Evolutionary conservation across 495 filamentous ascomycete species (phyloP), one percentile per base, ranked within the genome.

Genomic region (Pseudomonodictys pantanalensis): DNA sequence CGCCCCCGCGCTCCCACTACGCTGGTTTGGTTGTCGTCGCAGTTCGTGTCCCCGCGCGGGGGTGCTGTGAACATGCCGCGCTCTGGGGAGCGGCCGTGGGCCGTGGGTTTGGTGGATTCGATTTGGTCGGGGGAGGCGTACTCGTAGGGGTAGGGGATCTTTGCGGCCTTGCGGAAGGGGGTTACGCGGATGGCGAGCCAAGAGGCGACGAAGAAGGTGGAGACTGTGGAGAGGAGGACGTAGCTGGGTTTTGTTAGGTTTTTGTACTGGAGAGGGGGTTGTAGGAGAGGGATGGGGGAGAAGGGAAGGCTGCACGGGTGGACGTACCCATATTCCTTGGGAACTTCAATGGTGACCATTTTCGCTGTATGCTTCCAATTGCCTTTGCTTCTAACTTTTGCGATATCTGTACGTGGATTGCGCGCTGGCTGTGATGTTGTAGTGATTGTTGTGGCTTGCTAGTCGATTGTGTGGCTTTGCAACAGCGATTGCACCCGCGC

Each of bases 1-100:
- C n/a, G n/a, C n/a, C n/a, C n/a, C n/a, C n/a, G n/a, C 78, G 81
- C 47, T 81, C 80, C 51, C 79, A 76, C 52, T 77, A 73, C 75
- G 44, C 76, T 62, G 30, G 80, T 77, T 70, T 72, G 64, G 71
- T 76, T 72, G 64, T 77, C 75, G 48, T 72, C 52, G 64, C 53
- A 74, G 66, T 77, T 77, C 42, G 53, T 65, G 59, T 76, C 73
- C 0, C 68, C 68, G 49, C 75, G 72, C 67, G 77, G 75, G 11
- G 72, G 71, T 68, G 72, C 71, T 67, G 77, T 77, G 72, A 76
- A 76, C 22, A 68, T 56, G 56, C n/a, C n/a, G n/a, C n/a, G n/a
- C n/a, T n/a, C n/a, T n/a, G n/a, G n/a, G n/a, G n/a, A n/a, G n/a
- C n/a, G n/a, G n/a, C n/a, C n/a, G 41, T 70, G 60, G 24, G 63